Percentiles rank a stretch among this genome's conserved stretches.
These are phyloP conservation scores for Porphyra umbilicalis DNA, from an alignment of 31 red algal genomes.

Conservation along the genomic window DNA sequence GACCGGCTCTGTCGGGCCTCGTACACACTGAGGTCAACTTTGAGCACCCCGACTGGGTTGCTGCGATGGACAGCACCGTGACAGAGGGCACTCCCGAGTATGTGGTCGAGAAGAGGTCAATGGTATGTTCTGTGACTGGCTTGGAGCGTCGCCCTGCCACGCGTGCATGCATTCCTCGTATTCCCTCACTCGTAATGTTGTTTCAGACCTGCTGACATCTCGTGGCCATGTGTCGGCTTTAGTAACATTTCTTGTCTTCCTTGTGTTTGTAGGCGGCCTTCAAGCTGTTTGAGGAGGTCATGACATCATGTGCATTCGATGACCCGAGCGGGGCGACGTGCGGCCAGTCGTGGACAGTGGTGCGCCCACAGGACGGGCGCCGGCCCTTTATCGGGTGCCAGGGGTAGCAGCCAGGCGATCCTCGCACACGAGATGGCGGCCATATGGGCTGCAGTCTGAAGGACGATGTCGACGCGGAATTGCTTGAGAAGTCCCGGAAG, in stretches of 20 bases:
- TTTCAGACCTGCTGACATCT: background rate
- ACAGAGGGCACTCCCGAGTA: background rate
- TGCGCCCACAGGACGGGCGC: background rate
- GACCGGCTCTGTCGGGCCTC: background rate
- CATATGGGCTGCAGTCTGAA: background rate
- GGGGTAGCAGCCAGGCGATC: too few species aligned
- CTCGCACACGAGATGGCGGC: too few species aligned
- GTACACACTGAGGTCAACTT: background rate
- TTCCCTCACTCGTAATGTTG: background rate
- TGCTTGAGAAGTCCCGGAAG: background rate
- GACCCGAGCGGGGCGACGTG: background rate
- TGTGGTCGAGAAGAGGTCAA: background rate
- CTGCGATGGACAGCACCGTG: background rate
- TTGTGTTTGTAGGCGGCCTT: background rate
- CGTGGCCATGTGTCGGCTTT: background rate
- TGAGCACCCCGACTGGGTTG: background rate
- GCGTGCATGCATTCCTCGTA: background rate
- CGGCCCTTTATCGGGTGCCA: too few species aligned
- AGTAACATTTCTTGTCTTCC: background rate
- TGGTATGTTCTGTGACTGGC: too few species aligned
- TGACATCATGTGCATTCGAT: background rate
- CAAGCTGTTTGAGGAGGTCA: background rate
- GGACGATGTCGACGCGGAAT: too few species aligned
- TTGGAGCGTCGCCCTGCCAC: too few species aligned
- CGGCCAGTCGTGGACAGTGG: background rate